These are phyloP conservation scores for Kondoa subrosea DNA, from an alignment of 768 basidiomycete species.

Conservation along the genomic window DNA sequence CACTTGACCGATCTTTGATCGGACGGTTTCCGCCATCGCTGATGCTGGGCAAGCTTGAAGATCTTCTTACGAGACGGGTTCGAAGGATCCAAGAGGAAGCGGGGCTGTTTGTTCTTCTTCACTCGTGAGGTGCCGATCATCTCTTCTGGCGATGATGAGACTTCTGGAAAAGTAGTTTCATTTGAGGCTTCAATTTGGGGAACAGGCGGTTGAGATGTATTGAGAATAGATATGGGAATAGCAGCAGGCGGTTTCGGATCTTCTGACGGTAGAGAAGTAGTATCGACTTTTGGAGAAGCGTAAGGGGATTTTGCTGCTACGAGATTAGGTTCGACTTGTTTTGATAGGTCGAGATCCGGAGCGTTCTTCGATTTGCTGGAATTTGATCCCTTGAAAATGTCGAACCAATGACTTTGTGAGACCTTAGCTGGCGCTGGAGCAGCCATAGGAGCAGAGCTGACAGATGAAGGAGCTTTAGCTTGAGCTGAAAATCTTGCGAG, in stretches of 20 bases:
- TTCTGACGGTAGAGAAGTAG: neutral
- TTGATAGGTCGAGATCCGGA: neutral
- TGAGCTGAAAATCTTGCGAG: conserved; percentile 4
- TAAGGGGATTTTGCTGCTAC: too few species aligned
- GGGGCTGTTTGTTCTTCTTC: conserved; percentile 5
- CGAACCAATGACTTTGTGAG: neutral
- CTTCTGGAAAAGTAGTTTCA: conserved; percentile 2
- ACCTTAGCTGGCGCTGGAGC: neutral
- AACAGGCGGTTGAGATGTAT: neutral
- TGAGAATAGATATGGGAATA: neutral
- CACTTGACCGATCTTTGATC: conserved; percentile 76
- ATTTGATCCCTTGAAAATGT: neutral
- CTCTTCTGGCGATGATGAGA: conserved; percentile 4
- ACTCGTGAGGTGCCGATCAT: neutral
- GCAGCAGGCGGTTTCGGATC: neutral
- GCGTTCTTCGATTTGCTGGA: neutral
- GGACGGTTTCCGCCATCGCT: conserved; percentile 68
- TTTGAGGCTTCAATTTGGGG: too few species aligned
- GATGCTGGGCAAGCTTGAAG: conserved; percentile 36
- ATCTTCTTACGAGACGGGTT: conserved; percentile 19
- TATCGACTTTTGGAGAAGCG: too few species aligned
- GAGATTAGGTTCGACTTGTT: too few species aligned
- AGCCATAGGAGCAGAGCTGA: neutral
- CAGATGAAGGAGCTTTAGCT: neutral
- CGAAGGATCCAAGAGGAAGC: conserved; percentile 19